These are phyloP conservation scores for Suillus decipiens DNA, from an alignment of 768 basidiomycete species.

Conservation along the genomic window DNA sequence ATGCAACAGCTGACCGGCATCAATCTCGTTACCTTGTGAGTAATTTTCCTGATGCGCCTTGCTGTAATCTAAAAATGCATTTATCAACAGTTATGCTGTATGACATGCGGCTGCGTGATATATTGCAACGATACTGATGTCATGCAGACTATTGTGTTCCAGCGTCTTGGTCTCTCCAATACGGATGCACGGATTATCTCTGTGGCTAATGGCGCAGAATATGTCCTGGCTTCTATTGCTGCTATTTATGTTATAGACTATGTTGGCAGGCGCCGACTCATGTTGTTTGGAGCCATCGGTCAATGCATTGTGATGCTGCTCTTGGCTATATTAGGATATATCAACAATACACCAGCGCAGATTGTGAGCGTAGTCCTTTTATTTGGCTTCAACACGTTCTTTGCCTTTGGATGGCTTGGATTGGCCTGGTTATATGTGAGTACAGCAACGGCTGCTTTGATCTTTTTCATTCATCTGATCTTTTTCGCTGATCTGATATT, in stretches of 20 bases:
- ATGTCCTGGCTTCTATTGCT: slow-evolving; percentile 47
- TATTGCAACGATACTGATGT: background rate
- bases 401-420: slow-evolving; percentile 40
- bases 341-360: slow-evolving; percentile 25
- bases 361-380: slow-evolving; percentile 26
- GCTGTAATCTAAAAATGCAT: background rate
- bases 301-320: slow-evolving; percentile 30
- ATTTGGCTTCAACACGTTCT: slow-evolving; percentile 39
- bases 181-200: slow-evolving; percentile 29
- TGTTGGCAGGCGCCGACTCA: slow-evolving; percentile 47
- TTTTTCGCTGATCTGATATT: background rate
- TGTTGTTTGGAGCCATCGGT: slow-evolving; percentile 47
- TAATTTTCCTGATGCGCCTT: background rate
- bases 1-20: slow-evolving; percentile 37
- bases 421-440: slow-evolving; percentile 36
- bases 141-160: slow-evolving; percentile 16
- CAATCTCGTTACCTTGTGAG: slow-evolving; percentile 32
- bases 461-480: background rate
- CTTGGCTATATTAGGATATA: slow-evolving; percentile 27
- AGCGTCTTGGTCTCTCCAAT: slow-evolving; percentile 26
- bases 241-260: slow-evolving; percentile 51
- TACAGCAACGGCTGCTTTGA: background rate
- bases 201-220: slow-evolving; percentile 43
- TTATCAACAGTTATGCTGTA: slow-evolving; percentile 16
- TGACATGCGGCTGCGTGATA: background rate